phyloP scores from a whole-genome alignment of 2,329 filamentous ascomycete genomes.

The Drechslera avenae region DNA sequence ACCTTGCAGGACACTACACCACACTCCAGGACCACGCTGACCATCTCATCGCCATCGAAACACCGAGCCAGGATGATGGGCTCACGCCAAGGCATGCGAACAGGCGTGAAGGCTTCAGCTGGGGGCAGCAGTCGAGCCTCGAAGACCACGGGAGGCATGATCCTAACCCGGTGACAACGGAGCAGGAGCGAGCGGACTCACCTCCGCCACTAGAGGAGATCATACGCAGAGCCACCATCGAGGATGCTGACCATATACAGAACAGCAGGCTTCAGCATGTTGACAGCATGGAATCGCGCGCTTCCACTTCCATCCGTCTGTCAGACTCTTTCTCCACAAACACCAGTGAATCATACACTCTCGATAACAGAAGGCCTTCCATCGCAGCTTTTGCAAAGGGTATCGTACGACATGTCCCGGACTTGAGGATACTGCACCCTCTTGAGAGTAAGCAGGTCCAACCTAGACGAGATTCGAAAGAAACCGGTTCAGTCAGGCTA shows the following conservation, averaged over 20 bases:
- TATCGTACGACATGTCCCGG: constrained; percentile 27
- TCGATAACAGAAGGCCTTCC: constrained; percentile 27
- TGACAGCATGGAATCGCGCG: constrained; percentile 18
- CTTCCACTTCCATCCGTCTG: constrained; percentile 7
- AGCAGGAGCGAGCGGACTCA: constrained; percentile 10
- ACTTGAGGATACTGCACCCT: constrained; percentile 28
- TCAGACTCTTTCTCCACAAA: constrained; percentile 1
- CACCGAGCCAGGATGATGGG: constrained; percentile 5
- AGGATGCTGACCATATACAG: constrained; percentile 17
- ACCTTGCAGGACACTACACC: constrained; percentile 24
- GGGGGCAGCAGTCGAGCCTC: constrained; percentile 14
- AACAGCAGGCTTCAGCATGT: constrained; percentile 13
- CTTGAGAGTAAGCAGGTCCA: constrained; percentile 8
- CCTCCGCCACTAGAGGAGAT: constrained; percentile 32
- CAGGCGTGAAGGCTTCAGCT: constrained; percentile 38
- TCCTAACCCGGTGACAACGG: constrained; percentile 22
- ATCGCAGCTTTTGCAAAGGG: constrained; percentile 33
- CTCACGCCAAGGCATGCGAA: constrained; percentile 22
- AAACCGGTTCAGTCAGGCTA: constrained; percentile 1
- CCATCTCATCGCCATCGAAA: constrained; percentile 5
- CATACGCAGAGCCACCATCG: constrained; percentile 16
- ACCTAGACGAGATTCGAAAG: neutral
- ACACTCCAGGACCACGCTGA: constrained; percentile 38
- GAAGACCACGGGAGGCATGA: constrained; percentile 13
- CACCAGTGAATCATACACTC: constrained; percentile 6